Evolutionary conservation across 148 eudicot species (phyloP).

Genomic region (Persicaria tinctoria): DNA sequence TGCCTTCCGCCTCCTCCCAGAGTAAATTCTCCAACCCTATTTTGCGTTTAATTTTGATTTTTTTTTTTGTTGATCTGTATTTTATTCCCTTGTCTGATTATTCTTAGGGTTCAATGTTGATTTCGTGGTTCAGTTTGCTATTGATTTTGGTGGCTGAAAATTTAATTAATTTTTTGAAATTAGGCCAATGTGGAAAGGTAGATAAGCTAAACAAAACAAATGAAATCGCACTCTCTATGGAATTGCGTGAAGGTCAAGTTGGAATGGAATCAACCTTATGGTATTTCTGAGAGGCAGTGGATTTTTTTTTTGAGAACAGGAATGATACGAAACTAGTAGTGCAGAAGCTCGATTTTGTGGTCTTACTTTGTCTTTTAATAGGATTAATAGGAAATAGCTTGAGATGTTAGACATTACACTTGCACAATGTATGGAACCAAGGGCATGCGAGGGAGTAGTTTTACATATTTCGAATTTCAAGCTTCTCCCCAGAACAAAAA

Average conservation of each 20-base stretch:
- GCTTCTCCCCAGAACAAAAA: neutral
- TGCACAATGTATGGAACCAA: neutral
- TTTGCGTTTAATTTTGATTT: neutral
- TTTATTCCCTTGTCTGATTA: neutral
- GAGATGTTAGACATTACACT: neutral
- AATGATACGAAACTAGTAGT: neutral
- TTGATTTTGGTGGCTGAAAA: neutral
- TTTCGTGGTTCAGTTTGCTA: neutral
- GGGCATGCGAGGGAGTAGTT: too few species aligned
- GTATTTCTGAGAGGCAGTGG: neutral
- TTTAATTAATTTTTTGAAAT: neutral
- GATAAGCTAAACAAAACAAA: neutral
- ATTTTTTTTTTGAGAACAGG: neutral
- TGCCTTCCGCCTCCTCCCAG: constrained; percentile 71
- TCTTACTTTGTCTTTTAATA: neutral
- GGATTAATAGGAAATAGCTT: neutral
- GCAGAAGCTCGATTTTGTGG: neutral
- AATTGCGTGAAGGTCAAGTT: neutral
- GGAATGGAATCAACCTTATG: neutral
- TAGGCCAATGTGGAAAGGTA: neutral
- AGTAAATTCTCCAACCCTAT: constrained; percentile 27
- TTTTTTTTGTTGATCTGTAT: neutral
- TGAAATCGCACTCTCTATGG: neutral
- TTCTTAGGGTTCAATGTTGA: neutral
- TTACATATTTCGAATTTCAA: too few species aligned